phyloP scores from a whole-genome alignment of 1,284 basidiomycete genomes.

The Sporisorium sorghi region DNA sequence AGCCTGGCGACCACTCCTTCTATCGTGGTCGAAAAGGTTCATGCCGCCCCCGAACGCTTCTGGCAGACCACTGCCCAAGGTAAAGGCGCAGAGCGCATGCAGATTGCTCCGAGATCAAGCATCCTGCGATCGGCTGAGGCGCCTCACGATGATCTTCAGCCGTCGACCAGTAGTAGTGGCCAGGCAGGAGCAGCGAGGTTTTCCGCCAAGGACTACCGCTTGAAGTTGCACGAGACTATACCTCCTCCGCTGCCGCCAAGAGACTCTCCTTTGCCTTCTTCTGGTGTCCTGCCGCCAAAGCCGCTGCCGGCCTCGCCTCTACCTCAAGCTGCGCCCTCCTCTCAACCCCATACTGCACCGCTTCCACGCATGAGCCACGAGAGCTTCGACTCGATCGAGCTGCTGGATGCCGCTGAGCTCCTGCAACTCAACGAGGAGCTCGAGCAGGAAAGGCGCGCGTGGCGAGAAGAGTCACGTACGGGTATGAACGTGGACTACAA shows the following conservation, averaged over 20 bases:
- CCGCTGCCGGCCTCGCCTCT: conserved; percentile 13
- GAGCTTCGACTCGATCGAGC: conserved; percentile 23
- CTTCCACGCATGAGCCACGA: neutral
- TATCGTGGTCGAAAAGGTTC: conserved; percentile 13
- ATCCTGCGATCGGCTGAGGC: neutral
- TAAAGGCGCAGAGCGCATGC: too few relatives aligned
- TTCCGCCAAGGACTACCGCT: conserved; percentile 14
- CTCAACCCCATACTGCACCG: neutral
- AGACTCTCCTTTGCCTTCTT: conserved; percentile 3
- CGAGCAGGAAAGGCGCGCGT: conserved; percentile 24
- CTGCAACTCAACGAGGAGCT: conserved; percentile 19
- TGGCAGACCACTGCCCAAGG: conserved; percentile 5
- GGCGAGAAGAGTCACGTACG: conserved; percentile 24
- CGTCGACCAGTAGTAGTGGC: neutral
- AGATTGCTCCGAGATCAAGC: neutral
- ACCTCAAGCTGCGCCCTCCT: too few relatives aligned
- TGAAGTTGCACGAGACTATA: conserved; percentile 20
- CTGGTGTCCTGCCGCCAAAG: conserved; percentile 2
- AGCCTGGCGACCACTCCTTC: conserved; percentile 11
- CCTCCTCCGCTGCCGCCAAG: conserved; percentile 29
- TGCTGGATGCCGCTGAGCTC: conserved; percentile 15
- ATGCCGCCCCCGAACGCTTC: conserved; percentile 28
- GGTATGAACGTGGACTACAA: conserved; percentile 10
- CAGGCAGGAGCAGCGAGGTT: neutral
- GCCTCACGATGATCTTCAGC: neutral